Evolutionary conservation across 148 eudicot species (phyloP).

Genomic region (Rhododendron ferrugineum): DNA sequence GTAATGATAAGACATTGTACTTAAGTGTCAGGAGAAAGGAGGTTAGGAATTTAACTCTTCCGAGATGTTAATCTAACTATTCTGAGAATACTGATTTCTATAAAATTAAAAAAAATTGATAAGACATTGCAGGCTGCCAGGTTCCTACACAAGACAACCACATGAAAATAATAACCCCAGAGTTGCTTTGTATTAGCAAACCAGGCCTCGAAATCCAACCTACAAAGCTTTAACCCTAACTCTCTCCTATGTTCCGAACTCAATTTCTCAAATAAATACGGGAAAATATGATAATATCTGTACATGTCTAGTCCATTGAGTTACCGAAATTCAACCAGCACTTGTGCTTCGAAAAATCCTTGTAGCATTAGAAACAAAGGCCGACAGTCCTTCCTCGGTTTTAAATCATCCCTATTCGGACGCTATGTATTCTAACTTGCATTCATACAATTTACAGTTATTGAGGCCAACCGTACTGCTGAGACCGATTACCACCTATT

Average conservation of each 20-base stretch:
- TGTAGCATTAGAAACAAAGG: not conserved
- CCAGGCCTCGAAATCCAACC: not conserved
- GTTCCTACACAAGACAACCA: too few relatives aligned
- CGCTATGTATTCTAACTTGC: not conserved
- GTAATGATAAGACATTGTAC: too few relatives aligned
- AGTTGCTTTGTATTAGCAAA: not conserved
- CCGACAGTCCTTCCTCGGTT: not conserved
- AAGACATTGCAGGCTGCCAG: not conserved
- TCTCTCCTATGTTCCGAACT: not conserved
- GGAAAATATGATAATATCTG: not conserved
- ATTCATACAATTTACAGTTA: constrained; percentile 6
- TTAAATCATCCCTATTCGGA: not conserved
- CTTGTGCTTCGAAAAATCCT: too few relatives aligned
- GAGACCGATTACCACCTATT: constrained; percentile 39
- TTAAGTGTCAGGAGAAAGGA: too few relatives aligned
- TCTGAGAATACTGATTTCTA: too few relatives aligned
- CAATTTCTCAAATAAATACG: not conserved
- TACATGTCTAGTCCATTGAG: not conserved
- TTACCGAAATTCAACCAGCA: not conserved
- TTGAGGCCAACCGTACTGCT: constrained; percentile 67
- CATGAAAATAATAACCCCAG: not conserved
- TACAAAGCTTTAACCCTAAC: not conserved
- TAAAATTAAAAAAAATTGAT: not conserved
- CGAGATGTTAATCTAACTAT: too few relatives aligned
- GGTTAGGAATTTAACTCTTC: too few relatives aligned